Base-by-base conservation (phyloP, 176 grass and related monocot genomes). In the Sorghum bicolor region DNA sequence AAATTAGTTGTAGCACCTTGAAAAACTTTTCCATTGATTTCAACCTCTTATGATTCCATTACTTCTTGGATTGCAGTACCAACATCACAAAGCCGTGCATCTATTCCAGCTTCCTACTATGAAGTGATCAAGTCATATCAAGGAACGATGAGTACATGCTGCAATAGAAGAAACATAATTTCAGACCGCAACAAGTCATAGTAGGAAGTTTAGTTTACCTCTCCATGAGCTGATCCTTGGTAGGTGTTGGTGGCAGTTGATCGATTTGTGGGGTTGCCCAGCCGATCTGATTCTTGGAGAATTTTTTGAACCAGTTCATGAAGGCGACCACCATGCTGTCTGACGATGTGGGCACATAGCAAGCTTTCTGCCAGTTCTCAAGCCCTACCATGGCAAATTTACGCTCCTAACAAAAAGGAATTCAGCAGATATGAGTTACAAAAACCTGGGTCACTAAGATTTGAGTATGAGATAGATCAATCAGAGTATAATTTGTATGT, bases 221-320 rank as follows among this genome's bases (percentile, higher is more conserved):
- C 22, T 98, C 91, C 91, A 98, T 67, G 75, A 95, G 82, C 73
- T 85, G 64, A 50, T 88, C 95, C 70, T 50, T 95, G 22, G 91
- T 82, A 72, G 92, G 83, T 7, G 88, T 88, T 78, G 87, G 87
- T 5, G 95, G 92, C 65, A 95, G 79, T 28, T 84, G 83, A 55
- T 82, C 78, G 24, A 4, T 32, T 8, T 70, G 36, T 2, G 82
- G 63, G 11, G 45, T 80, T 74, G 84, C 89, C 91, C 92, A 98
- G n/a, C 82, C 86, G 64, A 95, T 4, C 52, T 88, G 85, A 78
- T 75, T 75, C 68, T 88, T 85, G 75, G 87, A 84, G 78, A 95
- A 91, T 62, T 91, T 98, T 55, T 88, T 90, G 65, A 95, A 91
- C 95, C 95, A 98, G 75, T 81, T 98, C 62, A 92, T 95, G 81